These are phyloP conservation scores for Gaeumannomyces tritici DNA, from an alignment of 2,329 filamentous ascomycete genomes.

Conservation along the genomic window DNA sequence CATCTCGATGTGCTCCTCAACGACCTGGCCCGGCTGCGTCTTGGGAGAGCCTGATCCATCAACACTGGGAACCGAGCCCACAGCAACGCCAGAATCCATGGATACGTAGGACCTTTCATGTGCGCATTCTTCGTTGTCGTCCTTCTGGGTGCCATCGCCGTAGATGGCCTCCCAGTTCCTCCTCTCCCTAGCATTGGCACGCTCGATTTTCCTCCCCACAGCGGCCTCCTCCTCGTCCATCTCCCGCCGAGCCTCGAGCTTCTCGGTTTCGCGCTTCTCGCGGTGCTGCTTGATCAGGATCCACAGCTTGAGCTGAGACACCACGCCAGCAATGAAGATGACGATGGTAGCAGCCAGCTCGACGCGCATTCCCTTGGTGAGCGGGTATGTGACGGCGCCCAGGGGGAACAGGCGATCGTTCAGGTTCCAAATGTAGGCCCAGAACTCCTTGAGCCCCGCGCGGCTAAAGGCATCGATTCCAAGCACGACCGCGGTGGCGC, in stretches of 20 bases:
- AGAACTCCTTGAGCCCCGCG: constrained; percentile 92
- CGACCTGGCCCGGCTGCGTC: constrained; percentile 20
- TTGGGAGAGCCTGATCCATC: constrained; percentile 17
- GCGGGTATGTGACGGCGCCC: constrained; percentile 66
- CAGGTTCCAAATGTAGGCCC: constrained; percentile 82
- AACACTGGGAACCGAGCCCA: constrained; percentile 32
- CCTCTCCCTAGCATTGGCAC: constrained; percentile 50
- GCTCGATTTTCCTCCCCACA: constrained; percentile 57
- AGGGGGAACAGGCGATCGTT: constrained; percentile 75
- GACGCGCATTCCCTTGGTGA: constrained; percentile 78
- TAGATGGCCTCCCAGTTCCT: constrained; percentile 71
- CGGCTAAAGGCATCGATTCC: constrained; percentile 86
- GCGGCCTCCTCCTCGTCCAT: constrained; percentile 59
- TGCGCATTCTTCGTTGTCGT: constrained; percentile 27
- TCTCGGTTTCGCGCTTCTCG: constrained; percentile 39
- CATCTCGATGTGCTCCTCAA: constrained; percentile 16
- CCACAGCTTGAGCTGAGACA: constrained; percentile 84
- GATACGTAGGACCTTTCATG: constrained; percentile 18
- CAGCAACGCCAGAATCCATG: constrained; percentile 40
- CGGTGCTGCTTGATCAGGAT: constrained; percentile 61
- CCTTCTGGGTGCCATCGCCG: constrained; percentile 33
- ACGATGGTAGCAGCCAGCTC: constrained; percentile 74
- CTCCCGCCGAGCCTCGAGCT: constrained; percentile 39
- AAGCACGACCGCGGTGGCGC: constrained; percentile 68
- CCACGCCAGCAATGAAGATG: constrained; percentile 62